Percentiles rank a stretch among this genome's conserved stretches.
Evolutionary conservation across 768 basidiomycete species (phyloP).

Genomic region (Tephrocybe sp.): DNA sequence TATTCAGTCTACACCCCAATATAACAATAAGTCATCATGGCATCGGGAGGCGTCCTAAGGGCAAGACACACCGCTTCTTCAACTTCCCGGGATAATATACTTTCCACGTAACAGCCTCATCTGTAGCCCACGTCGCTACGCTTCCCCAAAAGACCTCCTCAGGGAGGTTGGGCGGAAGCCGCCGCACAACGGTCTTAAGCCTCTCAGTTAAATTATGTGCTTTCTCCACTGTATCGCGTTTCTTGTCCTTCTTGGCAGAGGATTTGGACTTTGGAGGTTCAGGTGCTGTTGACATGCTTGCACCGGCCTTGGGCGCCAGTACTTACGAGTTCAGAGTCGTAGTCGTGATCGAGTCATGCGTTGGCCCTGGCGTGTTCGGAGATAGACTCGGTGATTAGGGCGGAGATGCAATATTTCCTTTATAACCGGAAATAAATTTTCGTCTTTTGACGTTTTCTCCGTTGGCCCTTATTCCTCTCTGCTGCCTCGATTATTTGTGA

Average conservation of each 20-base stretch:
- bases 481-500: not conserved
- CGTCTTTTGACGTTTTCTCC: too few species aligned
- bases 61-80: conserved; percentile 55
- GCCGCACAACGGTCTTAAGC: conserved; percentile 84
- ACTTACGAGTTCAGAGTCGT: not conserved
- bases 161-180: conserved; percentile 89
- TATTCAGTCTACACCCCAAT: conserved; percentile 59
- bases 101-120: conserved; percentile 71
- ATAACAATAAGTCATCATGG: too few species aligned
- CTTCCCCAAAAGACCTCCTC: conserved; percentile 94
- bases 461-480: not conserved
- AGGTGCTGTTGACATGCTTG: conserved; percentile 24
- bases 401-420: too few species aligned
- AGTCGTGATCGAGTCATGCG: not conserved
- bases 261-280: conserved; percentile 27
- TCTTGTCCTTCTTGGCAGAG: conserved; percentile 30
- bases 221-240: conserved; percentile 32
- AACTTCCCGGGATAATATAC: conserved; percentile 66
- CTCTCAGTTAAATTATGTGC: conserved; percentile 49
- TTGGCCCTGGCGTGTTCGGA: too few species aligned
- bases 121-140: conserved; percentile 79
- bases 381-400: too few species aligned
- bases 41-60: too few species aligned
- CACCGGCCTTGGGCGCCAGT: not conserved
- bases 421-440: too few species aligned